Evolutionary conservation across 2,329 filamentous ascomycete genomes (phyloP), one percentile per base, ranked within the genome.

Genomic region (Penicillium sp.): DNA sequence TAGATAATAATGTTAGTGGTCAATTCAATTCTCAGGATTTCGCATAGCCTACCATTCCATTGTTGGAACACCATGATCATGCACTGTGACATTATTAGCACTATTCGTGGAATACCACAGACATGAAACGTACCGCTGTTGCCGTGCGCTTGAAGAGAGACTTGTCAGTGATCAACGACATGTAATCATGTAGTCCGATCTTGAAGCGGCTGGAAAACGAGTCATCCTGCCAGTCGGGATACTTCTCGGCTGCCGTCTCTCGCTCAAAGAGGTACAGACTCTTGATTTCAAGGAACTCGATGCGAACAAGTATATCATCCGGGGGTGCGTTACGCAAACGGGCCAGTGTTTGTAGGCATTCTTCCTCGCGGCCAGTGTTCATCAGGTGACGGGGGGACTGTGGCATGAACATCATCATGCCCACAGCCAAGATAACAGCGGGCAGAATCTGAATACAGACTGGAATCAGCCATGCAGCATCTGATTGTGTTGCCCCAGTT

Each of bases 221-320:
- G 45, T 80, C 79, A 59, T 87, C 81, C 9, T 81, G 78, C 16
- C 88, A 77, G 22, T 87, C 76, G 0, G 89, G 89, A 68, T 89
- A 91, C 42, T 85, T 79, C 64, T 88, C 85, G 0, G 82, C 82
- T 3, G 86, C 78, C 0, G 83, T 85, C 32, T 85, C 82, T 69
- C 89, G 88, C 74, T 92, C 89, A 61, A 92, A 93, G 11, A 88
- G 70, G 0, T 84, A 85, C 69, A 90, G 85, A 0, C 89, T 88
- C 70, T 89, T 89, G 73, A 92, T 91, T 69, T 92, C 89, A 14
- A 90, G 81, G 68, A 87, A 90, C 66, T 92, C 89, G 2, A 92
- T 79, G 60, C 88, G 83, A 43, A 92, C 85, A 0, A 90, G 81
- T 55, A 89, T 82, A 66, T 91, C 82, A 62, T 89, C 84, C 11